A percentile compares a stretch with the other conserved stretches of the same genome.
These are phyloP conservation scores for Prunus fruticosa DNA, from an alignment of 306 rosid genomes.

Conservation along the genomic window DNA sequence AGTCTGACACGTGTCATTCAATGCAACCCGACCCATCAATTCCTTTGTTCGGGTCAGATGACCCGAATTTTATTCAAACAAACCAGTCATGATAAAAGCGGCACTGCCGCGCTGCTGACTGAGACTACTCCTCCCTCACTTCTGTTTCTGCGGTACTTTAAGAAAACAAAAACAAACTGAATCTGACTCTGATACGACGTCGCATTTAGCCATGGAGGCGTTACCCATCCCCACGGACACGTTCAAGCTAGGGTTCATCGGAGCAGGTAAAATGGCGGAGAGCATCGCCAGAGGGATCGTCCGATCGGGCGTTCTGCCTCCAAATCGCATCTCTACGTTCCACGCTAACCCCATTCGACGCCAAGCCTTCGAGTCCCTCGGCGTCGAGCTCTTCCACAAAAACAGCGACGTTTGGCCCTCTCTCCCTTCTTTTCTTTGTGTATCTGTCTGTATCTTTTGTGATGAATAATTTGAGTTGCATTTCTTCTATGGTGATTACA, in stretches of 20 bases:
- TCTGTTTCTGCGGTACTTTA: no score
- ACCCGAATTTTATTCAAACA: neutral
- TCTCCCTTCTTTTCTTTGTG: neutral
- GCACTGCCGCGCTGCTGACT: no score
- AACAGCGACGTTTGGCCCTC: constrained; percentile 21
- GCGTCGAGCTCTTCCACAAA: constrained; percentile 20
- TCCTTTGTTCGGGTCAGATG: neutral
- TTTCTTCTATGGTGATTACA: constrained; percentile 18
- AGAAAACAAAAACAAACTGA: neutral
- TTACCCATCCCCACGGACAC: constrained; percentile 56
- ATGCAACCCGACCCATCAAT: neutral
- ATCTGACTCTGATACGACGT: neutral
- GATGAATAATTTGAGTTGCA: neutral
- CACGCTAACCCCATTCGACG: constrained; percentile 19
- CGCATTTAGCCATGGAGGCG: constrained; percentile 36
- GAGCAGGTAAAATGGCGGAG: constrained; percentile 99
- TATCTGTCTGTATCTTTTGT: neutral
- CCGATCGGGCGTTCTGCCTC: constrained; percentile 62
- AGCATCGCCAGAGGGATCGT: constrained; percentile 75
- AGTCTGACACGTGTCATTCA: neutral
- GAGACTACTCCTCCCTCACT: no score
- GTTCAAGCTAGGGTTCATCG: constrained; percentile 78
- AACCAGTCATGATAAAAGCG: neutral
- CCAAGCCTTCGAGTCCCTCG: constrained; percentile 31
- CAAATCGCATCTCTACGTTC: constrained; percentile 66